Percentiles rank a stretch among this genome's conserved stretches.
These are phyloP conservation scores for Flammula alnicola DNA, from an alignment of 1,284 basidiomycete species.

Conservation along the genomic window DNA sequence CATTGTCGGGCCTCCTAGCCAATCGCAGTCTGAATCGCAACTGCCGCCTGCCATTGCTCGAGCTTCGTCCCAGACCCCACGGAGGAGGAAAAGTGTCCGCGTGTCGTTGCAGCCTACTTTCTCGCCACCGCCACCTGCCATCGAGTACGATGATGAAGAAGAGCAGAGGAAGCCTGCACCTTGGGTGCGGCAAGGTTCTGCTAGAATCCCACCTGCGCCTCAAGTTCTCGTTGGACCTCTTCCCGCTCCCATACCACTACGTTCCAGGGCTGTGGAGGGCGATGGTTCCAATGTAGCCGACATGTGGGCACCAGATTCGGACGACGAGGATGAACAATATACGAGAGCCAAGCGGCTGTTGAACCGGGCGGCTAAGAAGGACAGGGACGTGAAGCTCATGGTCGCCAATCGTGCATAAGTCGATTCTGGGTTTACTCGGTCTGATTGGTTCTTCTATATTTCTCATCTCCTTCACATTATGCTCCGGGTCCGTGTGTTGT, in stretches of 20 bases:
- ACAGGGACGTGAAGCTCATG: constrained; percentile 32
- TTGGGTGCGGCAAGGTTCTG: constrained; percentile 20
- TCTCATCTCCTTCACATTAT: not conserved
- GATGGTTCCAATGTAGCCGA: constrained; percentile 34
- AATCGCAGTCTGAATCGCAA: too few relatives aligned
- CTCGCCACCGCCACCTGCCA: constrained; percentile 67
- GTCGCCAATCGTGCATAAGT: constrained; percentile 15
- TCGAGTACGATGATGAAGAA: constrained; percentile 59
- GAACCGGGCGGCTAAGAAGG: constrained; percentile 45
- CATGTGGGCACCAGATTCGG: constrained; percentile 74
- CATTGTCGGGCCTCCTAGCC: constrained; percentile 11
- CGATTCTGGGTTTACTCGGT: not conserved
- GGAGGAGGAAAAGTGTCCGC: constrained; percentile 72
- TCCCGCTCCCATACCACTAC: constrained; percentile 10
- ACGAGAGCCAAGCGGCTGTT: constrained; percentile 57
- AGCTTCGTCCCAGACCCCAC: constrained; percentile 29
- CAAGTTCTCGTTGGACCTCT: not conserved
- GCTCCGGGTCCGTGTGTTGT: too few relatives aligned
- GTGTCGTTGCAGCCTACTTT: constrained; percentile 75
- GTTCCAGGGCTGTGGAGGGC: constrained; percentile 1
- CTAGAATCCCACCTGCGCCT: not conserved
- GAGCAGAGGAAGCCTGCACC: constrained; percentile 30
- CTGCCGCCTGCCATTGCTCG: not conserved
- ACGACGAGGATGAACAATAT: constrained; percentile 75
- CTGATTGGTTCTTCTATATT: constrained; percentile 8